Conservation (phyloP, 2,329 filamentous ascomycete genomes). For the Botrytis deweyae region DNA sequence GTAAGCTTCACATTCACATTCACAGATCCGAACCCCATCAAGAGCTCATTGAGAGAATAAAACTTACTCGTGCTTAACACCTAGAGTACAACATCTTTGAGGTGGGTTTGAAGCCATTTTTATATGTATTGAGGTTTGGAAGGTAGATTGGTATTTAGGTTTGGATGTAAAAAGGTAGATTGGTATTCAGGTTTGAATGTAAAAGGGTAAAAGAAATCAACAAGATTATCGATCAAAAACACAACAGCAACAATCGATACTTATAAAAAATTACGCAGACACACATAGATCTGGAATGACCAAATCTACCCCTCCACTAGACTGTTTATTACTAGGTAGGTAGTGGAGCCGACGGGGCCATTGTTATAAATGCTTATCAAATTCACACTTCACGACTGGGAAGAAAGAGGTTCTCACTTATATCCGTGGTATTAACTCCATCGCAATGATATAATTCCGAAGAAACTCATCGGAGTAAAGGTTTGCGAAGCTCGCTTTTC, state of each 20-base stretch:
- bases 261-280: constrained; percentile 1
- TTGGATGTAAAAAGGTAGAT: background rate
- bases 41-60: constrained; percentile 7
- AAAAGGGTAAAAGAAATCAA: background rate
- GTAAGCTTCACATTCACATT: background rate
- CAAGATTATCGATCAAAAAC: background rate
- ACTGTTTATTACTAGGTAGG: background rate
- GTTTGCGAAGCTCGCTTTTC: background rate
- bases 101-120: constrained; percentile 40
- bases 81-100: constrained; percentile 38
- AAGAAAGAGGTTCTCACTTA: background rate
- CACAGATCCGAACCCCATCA: background rate
- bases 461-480: background rate
- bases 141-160: background rate
- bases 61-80: constrained; percentile 39
- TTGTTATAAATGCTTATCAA: background rate
- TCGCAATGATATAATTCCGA: background rate
- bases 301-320: constrained; percentile 10
- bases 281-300: background rate
- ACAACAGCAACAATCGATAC: background rate
- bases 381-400: background rate
- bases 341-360: background rate
- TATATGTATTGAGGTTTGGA: background rate
- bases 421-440: background rate
- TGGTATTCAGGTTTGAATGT: background rate